Conservation (phyloP, 1,284 basidiomycete genomes). For the Apiotrichum akiyoshidainum region DNA sequence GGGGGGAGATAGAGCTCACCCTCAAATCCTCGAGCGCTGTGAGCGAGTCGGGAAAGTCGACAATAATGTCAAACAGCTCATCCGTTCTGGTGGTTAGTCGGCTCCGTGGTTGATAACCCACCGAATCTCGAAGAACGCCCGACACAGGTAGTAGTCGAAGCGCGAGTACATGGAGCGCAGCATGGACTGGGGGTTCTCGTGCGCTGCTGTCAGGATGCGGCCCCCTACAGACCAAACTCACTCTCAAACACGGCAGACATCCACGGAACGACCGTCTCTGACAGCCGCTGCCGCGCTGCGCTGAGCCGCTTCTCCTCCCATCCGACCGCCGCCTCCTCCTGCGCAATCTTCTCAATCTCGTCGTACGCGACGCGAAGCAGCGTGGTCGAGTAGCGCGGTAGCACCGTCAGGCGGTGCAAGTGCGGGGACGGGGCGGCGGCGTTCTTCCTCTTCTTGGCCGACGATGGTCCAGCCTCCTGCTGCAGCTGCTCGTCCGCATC, state of each 20-base stretch:
- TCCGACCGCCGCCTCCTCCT: constrained; percentile 62
- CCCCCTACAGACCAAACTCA: constrained; percentile 23
- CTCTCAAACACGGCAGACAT: constrained; percentile 69
- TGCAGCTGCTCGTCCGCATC: neutral
- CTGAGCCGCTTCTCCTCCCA: constrained; percentile 68
- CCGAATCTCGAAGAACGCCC: constrained; percentile 80
- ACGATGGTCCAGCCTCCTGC: neutral
- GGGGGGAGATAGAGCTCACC: constrained; percentile 53
- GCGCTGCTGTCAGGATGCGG: constrained; percentile 11
- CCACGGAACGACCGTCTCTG: constrained; percentile 73
- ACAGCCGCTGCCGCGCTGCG: constrained; percentile 68
- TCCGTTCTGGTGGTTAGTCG: constrained; percentile 58
- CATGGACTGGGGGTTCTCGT: constrained; percentile 50
- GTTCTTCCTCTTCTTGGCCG: constrained; percentile 11
- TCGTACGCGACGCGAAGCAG: constrained; percentile 79
- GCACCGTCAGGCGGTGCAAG: constrained; percentile 69
- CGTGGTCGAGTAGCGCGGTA: constrained; percentile 79
- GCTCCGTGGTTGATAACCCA: constrained; percentile 37
- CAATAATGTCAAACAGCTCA: constrained; percentile 94
- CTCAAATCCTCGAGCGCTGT: constrained; percentile 84
- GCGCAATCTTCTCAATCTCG: constrained; percentile 70
- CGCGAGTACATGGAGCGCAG: constrained; percentile 76
- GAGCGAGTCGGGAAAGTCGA: constrained; percentile 83
- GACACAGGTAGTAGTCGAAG: constrained; percentile 87
- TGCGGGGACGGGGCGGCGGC: constrained; percentile 38